Percentiles rank a stretch among this genome's conserved stretches.
Conservation (phyloP, 164 flowering plant species). For the Stephania japonica region DNA sequence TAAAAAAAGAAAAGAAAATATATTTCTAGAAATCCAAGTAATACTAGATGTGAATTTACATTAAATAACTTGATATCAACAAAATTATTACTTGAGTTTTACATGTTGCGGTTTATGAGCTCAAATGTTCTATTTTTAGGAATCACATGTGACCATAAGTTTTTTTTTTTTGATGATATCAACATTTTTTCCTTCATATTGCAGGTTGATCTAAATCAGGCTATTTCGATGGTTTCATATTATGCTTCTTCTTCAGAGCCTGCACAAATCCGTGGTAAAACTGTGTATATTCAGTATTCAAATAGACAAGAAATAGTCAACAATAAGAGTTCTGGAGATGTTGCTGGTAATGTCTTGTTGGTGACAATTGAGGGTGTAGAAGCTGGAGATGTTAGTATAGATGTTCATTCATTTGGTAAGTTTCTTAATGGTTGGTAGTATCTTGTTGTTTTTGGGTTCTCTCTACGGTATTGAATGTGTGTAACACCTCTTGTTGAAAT, state of each 20-base stretch:
- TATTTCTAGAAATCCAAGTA: no score
- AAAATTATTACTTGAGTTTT: background rate
- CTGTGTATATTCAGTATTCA: constrained; percentile 83
- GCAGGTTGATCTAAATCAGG: constrained; percentile 78
- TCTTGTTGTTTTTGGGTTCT: background rate
- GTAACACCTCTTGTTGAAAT: background rate
- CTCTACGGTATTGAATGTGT: background rate
- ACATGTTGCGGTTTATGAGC: background rate
- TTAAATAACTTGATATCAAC: background rate
- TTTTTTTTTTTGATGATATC: background rate
- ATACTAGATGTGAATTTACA: no score
- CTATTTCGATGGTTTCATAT: constrained; percentile 79
- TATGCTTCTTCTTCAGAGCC: constrained; percentile 88
- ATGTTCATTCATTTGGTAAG: constrained; percentile 87
- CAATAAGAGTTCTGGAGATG: constrained; percentile 77
- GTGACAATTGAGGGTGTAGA: constrained; percentile 90
- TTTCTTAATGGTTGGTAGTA: constrained; percentile 5
- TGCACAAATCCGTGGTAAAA: constrained; percentile 82
- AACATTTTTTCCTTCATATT: constrained; percentile 4
- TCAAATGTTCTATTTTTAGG: background rate
- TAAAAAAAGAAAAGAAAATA: no score
- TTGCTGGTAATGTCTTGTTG: constrained; percentile 80
- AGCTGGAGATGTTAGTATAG: constrained; percentile 88
- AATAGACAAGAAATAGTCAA: constrained; percentile 86
- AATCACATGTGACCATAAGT: background rate